Base-by-base conservation (phyloP, 139 green algal species). In the Chlorella vulgaris region DNA sequence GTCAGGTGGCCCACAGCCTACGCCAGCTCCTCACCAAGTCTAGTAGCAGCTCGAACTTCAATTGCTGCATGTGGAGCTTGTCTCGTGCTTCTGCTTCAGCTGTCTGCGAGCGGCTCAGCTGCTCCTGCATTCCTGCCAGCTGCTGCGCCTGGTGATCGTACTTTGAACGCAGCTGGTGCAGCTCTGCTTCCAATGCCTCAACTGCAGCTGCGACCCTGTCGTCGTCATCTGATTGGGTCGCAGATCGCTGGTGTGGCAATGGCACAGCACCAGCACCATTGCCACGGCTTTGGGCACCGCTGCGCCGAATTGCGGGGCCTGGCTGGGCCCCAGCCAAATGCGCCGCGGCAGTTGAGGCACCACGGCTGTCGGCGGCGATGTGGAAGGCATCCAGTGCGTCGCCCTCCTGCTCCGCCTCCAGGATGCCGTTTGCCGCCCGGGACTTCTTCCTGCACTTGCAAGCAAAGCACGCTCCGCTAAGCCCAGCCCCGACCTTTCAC, bases 1-100 rank as follows among this genome's bases (percentile, higher is more conserved):
- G n/a, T n/a, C n/a, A n/a, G n/a, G n/a, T n/a, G n/a, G n/a, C n/a
- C n/a, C n/a, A n/a, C n/a, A 7, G 62, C 6, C 31, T 7, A 22
- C 18, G 62, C 7, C 35, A 18, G 33, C 24, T 22, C 7, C 76
- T 67, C 43, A 74, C 76, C 76, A 85, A 35, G 69, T 85, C 80
- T 15, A 85, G 68, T 26, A 85, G 63, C n/a, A 85, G 55, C n/a
- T 85, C 80, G 47, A 74, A 74, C n/a, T 81, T 80, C 38, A 85
- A 85, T 15, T 38, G 53, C 80, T 85, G 65, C 80, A 85, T 50
- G 69, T 85, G 81, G 40, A 74, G 50, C 38, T 13, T 26, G 42
- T 80, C 47, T 31, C 40, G 62, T 5, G 69, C 38, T 4, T 47
- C 43, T 4, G 22, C 24, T 28, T 36, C 33, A 7, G 29, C 58